Evolutionary conservation across 2,329 filamentous ascomycete genomes (phyloP), one percentile per base, ranked within the genome.

Genomic region (Cercospora brassicicola): DNA sequence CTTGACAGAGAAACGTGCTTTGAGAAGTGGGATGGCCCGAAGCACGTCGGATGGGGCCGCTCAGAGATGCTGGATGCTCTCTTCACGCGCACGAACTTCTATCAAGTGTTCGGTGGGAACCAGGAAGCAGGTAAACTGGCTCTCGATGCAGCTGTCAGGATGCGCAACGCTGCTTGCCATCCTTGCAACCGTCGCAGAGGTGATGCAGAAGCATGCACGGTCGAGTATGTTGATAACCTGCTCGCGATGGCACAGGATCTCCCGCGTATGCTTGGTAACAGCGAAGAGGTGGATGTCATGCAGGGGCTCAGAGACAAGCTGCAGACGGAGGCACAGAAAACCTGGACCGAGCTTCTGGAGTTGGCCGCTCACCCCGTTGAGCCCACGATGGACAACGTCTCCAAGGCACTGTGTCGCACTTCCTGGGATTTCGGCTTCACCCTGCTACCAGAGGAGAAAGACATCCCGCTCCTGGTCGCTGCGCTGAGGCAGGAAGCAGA

Each of bases 261-360:
- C 30, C 53, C 62, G 11, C 48, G 31, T 6, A 59, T 59, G 18
- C 53, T 65, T 20, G 62, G 62, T n/a, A 18, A 65, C 33, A 20
- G 31, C 13, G 31, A 59, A 53, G 10, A 45, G 20, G 15, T 18
- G 15, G 26, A 11, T 26, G 9, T 39, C 23, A 45, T 65, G 30
- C 51, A 55, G 13, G 33, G 20, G 4, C 62, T 45, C 51, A 53
- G 62, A 28, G 51, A 65, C 36, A 31, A 36, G 33, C 31, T 65
- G 53, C 33, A 59, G 51, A n/a, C 26, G 26, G 39, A 62, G 39
- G 59, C 59, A 48, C 36, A 36, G 13, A 62, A 62, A 13, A 48
- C 59, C 2, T 62, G 59, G 59, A 10, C 18, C 26, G 59, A 62
- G 23, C 36, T 62, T 28, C 23, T 23, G 39, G 36, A 18, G 36